Evolutionary conservation across 2,329 filamentous ascomycete species (phyloP).

Genomic region (Sporothrix pallida): DNA sequence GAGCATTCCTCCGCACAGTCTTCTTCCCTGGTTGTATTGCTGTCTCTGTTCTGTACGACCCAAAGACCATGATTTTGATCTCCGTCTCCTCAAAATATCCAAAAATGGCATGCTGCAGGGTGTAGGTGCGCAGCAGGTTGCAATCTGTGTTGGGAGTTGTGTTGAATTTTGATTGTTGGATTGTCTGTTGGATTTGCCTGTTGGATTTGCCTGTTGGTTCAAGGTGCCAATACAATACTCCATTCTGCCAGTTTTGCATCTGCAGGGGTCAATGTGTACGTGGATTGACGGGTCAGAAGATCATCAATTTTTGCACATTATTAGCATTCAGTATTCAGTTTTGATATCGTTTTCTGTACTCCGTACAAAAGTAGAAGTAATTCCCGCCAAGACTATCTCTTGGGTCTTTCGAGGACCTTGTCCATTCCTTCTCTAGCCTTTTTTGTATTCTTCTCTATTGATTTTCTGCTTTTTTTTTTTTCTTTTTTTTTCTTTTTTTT

Average conservation of each 20-base stretch:
- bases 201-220: neutral
- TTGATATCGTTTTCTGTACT: neutral
- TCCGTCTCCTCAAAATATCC: neutral
- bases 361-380: neutral
- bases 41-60: neutral
- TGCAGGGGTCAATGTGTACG: neutral
- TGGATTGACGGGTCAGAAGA: conserved; percentile 6
- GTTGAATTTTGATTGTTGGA: no score
- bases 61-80: neutral
- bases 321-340: neutral
- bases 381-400: neutral
- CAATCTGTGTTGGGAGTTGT: neutral
- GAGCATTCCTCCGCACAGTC: neutral
- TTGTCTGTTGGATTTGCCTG: neutral
- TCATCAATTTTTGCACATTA: neutral
- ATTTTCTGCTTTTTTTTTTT: neutral
- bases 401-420: neutral
- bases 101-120: neutral
- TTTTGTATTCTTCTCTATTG: neutral
- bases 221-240: no score
- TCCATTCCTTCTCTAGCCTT: neutral
- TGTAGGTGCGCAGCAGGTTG: neutral
- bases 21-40: neutral
- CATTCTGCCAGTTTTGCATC: neutral
- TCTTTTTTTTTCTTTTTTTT: neutral